A percentile compares a stretch with the other conserved stretches of the same genome.
Conservation (phyloP, 345 rosid species). For the Syzygium aqueum region DNA sequence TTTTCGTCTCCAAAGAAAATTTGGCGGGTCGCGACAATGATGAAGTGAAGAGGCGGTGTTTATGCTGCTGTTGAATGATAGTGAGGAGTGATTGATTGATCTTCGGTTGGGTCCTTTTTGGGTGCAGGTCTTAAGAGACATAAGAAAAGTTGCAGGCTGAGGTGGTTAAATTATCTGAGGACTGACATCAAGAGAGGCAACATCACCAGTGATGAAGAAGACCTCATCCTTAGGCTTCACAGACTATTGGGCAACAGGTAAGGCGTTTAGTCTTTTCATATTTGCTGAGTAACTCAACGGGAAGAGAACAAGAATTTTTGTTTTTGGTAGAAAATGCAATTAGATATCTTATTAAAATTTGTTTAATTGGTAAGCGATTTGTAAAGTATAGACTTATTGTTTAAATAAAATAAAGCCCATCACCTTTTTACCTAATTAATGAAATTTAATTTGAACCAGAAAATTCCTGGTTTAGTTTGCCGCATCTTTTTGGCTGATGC, state of each 20-base stretch:
- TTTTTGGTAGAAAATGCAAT: background rate
- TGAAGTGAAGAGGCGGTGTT: background rate
- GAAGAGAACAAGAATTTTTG: background rate
- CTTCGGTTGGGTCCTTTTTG: background rate
- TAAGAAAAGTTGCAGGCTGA: slow-evolving; percentile 27
- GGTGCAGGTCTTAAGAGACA: slow-evolving; percentile 18
- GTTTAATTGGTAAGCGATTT: background rate
- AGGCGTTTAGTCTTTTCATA: background rate
- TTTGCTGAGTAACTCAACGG: background rate
- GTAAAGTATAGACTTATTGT: background rate
- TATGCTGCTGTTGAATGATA: background rate
- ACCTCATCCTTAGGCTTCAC: slow-evolving; percentile 27
- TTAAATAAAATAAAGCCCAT: background rate
- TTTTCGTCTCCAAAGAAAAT: too few relatives aligned
- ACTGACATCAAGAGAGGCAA: slow-evolving; percentile 31
- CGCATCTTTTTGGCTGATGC: background rate
- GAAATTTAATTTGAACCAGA: background rate
- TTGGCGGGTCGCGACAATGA: background rate
- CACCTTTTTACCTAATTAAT: background rate
- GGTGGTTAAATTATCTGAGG: slow-evolving; percentile 24
- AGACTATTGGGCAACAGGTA: slow-evolving; percentile 28
- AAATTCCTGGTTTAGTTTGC: background rate
- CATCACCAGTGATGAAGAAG: slow-evolving; percentile 17
- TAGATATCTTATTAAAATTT: background rate
- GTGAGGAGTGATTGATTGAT: background rate